Evolutionary conservation across 1,139 yeast species (phyloP).

Genomic region (Maudiozyma humilis): DNA sequence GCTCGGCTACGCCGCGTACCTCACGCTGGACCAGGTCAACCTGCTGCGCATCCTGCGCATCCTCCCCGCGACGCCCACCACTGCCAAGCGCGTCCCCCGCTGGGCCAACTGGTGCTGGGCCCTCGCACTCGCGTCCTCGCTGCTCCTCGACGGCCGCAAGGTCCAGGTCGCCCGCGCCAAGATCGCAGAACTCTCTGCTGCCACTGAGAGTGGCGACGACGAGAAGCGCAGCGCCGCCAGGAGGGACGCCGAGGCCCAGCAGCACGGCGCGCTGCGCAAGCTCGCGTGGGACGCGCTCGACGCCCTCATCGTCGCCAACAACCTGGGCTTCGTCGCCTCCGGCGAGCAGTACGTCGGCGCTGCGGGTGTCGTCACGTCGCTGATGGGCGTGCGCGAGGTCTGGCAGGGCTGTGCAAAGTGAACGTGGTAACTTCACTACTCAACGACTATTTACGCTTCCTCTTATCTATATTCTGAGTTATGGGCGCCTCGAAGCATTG

Average conservation of each 20-base stretch:
- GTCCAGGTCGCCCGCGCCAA: conserved; percentile 28
- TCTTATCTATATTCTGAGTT: too few relatives aligned
- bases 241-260: conserved; percentile 31
- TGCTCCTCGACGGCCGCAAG: conserved; percentile 46
- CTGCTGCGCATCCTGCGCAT: conserved; percentile 47
- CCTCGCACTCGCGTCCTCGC: conserved; percentile 56
- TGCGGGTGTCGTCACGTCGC: conserved; percentile 77
- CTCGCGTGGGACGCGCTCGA: conserved; percentile 76
- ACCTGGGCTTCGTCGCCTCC: conserved; percentile 50
- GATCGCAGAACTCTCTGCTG: conserved; percentile 24
- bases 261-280: conserved; percentile 47
- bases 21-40: conserved; percentile 63
- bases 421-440: too few relatives aligned
- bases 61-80: conserved; percentile 31
- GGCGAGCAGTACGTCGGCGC: conserved; percentile 80
- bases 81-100: conserved; percentile 33
- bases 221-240: conserved; percentile 11
- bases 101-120: conserved; percentile 67
- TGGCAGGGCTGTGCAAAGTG: too few relatives aligned
- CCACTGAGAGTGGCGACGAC: conserved; percentile 19
- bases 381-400: conserved; percentile 67
- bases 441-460: too few relatives aligned
- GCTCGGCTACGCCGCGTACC: conserved; percentile 66
- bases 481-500: too few relatives aligned
- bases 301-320: conserved; percentile 64